phyloP scores from a whole-genome alignment of 1,139 yeast species.

The Hyphopichia wangnamkhiaoensis region DNA sequence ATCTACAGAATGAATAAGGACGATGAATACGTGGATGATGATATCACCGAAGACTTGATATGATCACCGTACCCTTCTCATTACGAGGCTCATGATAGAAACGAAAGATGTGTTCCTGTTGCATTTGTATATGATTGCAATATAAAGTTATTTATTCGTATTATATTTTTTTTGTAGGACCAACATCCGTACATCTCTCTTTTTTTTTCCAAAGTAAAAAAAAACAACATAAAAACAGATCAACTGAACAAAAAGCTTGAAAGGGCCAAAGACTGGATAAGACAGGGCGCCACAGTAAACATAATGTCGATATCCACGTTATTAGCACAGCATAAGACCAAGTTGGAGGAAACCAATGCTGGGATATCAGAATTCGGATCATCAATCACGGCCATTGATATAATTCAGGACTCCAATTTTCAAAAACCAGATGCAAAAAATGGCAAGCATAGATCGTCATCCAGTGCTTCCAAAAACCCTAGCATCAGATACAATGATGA shows the following conservation, averaged over 20 bases:
- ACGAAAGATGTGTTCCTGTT: no score
- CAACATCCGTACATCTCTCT: no score
- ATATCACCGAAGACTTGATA: constrained; percentile 46
- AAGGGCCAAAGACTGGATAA: background rate
- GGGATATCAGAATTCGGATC: background rate
- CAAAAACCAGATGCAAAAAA: constrained; percentile 2
- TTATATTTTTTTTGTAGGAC: no score
- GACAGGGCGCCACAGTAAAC: background rate
- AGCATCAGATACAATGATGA: constrained; percentile 1
- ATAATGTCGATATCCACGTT: constrained; percentile 4
- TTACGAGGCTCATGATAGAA: no score
- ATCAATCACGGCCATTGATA: constrained; percentile 14
- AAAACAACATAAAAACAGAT: no score
- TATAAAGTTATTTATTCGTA: no score
- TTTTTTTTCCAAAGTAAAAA: no score
- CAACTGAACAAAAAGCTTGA: background rate
- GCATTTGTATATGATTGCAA: no score
- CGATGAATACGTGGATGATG: constrained; percentile 51
- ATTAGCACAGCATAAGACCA: constrained; percentile 7
- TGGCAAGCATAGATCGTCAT: background rate
- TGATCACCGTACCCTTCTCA: constrained; percentile 13
- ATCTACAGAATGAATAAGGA: constrained; percentile 54
- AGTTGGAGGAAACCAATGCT: constrained; percentile 3
- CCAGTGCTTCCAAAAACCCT: background rate
- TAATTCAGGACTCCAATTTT: constrained; percentile 17